Evolutionary conservation across 495 filamentous ascomycete genomes (phyloP).

Genomic region (Aspergillus nidulans): DNA sequence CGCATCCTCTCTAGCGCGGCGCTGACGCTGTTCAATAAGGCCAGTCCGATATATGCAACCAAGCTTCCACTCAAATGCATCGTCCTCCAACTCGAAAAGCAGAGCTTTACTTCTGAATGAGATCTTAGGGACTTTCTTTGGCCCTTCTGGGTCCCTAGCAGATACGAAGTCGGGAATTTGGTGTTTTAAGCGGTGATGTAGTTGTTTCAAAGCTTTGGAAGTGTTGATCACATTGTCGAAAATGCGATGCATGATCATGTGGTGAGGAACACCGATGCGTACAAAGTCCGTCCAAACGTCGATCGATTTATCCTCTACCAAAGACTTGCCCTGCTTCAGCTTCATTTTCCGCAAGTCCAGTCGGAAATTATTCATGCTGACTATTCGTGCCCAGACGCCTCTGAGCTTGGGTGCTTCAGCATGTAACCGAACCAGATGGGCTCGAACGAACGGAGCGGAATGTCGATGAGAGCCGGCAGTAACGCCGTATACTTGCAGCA

Average conservation of each 20-base stretch:
- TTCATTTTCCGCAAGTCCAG: conserved; percentile 74
- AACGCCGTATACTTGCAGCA: conserved; percentile 80
- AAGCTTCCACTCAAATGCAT: conserved; percentile 95
- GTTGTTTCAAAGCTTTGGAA: conserved; percentile 78
- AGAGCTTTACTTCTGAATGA: conserved; percentile 76
- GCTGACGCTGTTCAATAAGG: conserved; percentile 80
- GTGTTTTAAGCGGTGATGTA: conserved; percentile 85
- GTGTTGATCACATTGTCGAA: conserved; percentile 90
- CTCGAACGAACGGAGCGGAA: conserved; percentile 69
- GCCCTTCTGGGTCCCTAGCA: conserved; percentile 73
- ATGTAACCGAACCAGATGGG: conserved; percentile 75
- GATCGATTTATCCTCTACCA: conserved; percentile 73
- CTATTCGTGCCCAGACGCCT: conserved; percentile 75
- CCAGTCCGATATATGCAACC: conserved; percentile 87
- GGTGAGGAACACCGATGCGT: conserved; percentile 86
- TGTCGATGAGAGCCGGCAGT: conserved; percentile 82
- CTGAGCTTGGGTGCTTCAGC: conserved; percentile 78
- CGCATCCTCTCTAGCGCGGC: conserved; percentile 83
- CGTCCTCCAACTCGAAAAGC: conserved; percentile 89
- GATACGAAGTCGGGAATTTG: conserved; percentile 83
- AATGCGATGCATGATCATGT: conserved; percentile 83
- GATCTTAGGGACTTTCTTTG: conserved; percentile 79
- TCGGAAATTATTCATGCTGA: conserved; percentile 75
- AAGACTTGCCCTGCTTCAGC: conserved; percentile 55
- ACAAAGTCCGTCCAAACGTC: conserved; percentile 84